phyloP scores from a whole-genome alignment of 2,329 filamentous ascomycete genomes.

The Aspergillus pseudotamarii region DNA sequence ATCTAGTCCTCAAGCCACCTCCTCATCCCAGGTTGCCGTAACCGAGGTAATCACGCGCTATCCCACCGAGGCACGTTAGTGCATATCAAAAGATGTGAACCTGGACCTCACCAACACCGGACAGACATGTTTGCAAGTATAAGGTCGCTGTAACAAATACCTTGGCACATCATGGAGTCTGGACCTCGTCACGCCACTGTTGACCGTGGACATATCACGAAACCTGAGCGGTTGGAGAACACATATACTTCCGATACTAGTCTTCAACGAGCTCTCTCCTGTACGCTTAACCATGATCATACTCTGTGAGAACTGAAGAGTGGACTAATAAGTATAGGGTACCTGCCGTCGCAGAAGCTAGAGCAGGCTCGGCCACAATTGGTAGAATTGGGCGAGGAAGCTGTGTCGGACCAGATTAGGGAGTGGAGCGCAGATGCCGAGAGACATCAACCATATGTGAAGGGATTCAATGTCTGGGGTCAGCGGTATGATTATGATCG shows the following conservation, averaged over 20 bases:
- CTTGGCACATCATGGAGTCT: not conserved
- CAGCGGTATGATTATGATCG: constrained; percentile 55
- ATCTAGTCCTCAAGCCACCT: not conserved
- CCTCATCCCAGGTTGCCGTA: not conserved
- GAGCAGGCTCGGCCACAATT: constrained; percentile 48
- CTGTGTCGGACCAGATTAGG: constrained; percentile 32
- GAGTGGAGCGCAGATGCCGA: constrained; percentile 61
- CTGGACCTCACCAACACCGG: too few species aligned
- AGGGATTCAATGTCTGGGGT: constrained; percentile 65
- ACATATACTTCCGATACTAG: constrained; percentile 60
- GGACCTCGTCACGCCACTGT: constrained; percentile 34
- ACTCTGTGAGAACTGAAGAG: not conserved
- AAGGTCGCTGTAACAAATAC: not conserved
- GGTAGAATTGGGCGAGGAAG: constrained; percentile 32
- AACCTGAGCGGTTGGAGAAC: constrained; percentile 55
- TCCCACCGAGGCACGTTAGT: not conserved
- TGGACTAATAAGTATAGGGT: constrained; percentile 19
- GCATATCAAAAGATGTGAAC: not conserved
- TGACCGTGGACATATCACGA: constrained; percentile 59
- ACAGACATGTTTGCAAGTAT: not conserved
- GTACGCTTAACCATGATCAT: constrained; percentile 38
- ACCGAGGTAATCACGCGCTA: not conserved
- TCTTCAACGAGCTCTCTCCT: constrained; percentile 55
- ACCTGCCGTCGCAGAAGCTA: constrained; percentile 57
- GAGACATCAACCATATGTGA: constrained; percentile 63